Conservation (phyloP, 257 asterid genomes). For the Solanum chmielewskii region DNA sequence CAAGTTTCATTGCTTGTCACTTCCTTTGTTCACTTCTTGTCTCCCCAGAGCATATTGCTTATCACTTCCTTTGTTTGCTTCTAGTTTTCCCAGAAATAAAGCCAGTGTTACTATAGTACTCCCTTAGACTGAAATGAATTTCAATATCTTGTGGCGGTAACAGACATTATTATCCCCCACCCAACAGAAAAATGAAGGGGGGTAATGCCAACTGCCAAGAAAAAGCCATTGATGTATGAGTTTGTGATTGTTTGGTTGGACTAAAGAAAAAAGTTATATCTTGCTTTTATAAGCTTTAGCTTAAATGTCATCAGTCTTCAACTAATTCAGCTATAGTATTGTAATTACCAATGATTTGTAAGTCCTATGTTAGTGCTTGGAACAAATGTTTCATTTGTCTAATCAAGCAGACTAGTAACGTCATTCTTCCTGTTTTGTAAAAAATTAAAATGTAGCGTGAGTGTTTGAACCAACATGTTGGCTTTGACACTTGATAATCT, state of each 20-base stretch:
- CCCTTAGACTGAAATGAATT: neutral
- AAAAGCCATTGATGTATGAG: neutral
- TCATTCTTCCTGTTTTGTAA: neutral
- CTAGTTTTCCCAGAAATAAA: neutral
- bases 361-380: neutral
- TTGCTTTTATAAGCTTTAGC: neutral
- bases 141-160: neutral
- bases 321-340: neutral
- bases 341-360: neutral
- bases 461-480: neutral
- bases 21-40: neutral
- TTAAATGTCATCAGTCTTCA: neutral
- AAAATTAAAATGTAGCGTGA: neutral
- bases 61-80: neutral
- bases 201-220: neutral
- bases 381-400: neutral
- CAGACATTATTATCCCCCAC: neutral
- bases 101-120: neutral
- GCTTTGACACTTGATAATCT: neutral
- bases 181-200: neutral
- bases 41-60: neutral
- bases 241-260: neutral
- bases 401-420: neutral
- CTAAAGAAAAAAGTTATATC: too few relatives aligned
- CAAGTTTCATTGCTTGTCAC: neutral